phyloP scores from a whole-genome alignment of 75 land plant genomes.

The Azolla pinnata region DNA sequence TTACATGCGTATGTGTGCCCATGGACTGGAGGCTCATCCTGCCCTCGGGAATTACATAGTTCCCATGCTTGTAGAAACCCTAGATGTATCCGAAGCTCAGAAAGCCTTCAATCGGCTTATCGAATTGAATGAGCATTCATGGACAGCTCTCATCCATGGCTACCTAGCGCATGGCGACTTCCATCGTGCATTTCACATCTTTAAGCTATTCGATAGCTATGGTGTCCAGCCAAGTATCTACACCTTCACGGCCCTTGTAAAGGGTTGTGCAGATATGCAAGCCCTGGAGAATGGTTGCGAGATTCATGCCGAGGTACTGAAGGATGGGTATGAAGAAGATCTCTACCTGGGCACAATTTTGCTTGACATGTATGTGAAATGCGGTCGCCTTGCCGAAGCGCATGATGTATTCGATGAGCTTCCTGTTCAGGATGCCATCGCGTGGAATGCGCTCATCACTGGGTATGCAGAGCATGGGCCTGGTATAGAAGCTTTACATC shows the following conservation, averaged over 20 bases:
- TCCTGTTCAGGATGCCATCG: constrained; percentile 1
- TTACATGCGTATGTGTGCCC: neutral
- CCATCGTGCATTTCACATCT: constrained; percentile 6
- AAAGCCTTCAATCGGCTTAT: constrained; percentile 3
- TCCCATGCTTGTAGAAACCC: constrained; percentile 8
- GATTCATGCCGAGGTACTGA: constrained; percentile 2
- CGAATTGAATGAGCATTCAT: constrained; percentile 7
- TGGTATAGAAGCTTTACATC: constrained; percentile 2
- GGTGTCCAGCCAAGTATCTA: neutral
- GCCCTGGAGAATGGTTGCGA: constrained; percentile 2
- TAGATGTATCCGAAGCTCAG: constrained; percentile 4
- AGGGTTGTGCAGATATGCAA: constrained; percentile 5
- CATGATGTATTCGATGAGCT: constrained; percentile 12
- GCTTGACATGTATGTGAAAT: constrained; percentile 17
- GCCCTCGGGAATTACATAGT: constrained; percentile 4
- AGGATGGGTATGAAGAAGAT: neutral
- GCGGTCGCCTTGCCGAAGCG: constrained; percentile 12
- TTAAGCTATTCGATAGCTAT: neutral
- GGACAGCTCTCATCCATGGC: constrained; percentile 9
- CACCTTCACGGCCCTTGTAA: constrained; percentile 7
- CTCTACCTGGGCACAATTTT: constrained; percentile 8
- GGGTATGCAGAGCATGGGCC: constrained; percentile 11
- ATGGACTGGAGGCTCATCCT: neutral
- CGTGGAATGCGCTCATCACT: constrained; percentile 13
- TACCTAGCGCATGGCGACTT: constrained; percentile 2